Conservation (phyloP, 768 basidiomycete genomes). For the Asterophora lycoperdoides region DNA sequence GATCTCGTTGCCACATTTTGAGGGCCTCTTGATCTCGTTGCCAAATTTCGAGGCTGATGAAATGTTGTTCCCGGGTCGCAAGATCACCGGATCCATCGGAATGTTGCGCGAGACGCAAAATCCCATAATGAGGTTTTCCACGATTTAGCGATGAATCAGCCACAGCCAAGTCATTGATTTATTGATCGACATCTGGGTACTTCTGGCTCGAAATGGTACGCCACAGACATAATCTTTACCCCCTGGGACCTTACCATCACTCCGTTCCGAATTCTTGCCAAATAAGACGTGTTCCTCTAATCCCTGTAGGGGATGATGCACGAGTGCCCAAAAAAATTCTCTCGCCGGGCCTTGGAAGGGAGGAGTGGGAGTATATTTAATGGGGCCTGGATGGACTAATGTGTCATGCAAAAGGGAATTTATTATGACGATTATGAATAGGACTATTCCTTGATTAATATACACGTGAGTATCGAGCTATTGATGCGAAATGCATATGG, state of each 20-base stretch:
- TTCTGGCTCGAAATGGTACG: slow-evolving; percentile 11
- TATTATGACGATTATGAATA: slow-evolving; percentile 5
- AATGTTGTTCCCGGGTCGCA: too few relatives aligned
- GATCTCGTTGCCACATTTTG: too few relatives aligned
- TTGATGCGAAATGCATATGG: slow-evolving; percentile 3
- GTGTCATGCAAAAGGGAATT: neutral
- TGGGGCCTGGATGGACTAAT: too few relatives aligned
- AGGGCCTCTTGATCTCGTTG: too few relatives aligned
- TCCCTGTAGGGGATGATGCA: neutral
- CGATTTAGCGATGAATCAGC: too few relatives aligned
- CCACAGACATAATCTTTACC: slow-evolving; percentile 10
- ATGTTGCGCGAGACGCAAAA: too few relatives aligned
- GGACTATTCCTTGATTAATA: slow-evolving; percentile 10
- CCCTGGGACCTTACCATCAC: neutral
- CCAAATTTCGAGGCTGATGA: too few relatives aligned
- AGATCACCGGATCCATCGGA: too few relatives aligned
- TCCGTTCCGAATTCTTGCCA: neutral
- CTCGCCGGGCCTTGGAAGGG: neutral
- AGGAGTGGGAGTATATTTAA: too few relatives aligned
- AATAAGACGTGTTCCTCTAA: neutral
- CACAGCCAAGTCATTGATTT: neutral
- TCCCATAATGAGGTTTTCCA: too few relatives aligned
- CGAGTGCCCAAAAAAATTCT: neutral
- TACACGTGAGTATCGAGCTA: slow-evolving; percentile 11
- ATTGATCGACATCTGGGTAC: slow-evolving; percentile 8